These are phyloP conservation scores for Penicillium freii DNA, from an alignment of 2,329 filamentous ascomycete genomes.

Conservation along the genomic window DNA sequence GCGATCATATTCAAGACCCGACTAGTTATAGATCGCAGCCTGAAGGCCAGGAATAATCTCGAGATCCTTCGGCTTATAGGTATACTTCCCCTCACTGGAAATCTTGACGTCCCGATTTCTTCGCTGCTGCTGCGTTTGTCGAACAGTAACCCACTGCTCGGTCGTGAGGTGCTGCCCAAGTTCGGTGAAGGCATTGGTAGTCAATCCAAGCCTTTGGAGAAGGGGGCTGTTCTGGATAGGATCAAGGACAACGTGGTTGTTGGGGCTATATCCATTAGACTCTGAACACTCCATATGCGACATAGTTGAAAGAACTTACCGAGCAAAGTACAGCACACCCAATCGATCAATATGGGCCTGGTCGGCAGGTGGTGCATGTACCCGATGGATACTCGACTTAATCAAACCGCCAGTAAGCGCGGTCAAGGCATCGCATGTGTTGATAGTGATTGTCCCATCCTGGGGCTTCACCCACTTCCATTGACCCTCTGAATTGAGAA, in stretches of 20 bases:
- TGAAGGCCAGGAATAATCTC: constrained; percentile 45
- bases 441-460: constrained; percentile 53
- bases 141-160: constrained; percentile 42
- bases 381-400: constrained; percentile 52
- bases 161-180: constrained; percentile 43
- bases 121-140: constrained; percentile 46
- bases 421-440: constrained; percentile 51
- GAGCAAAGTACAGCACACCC: constrained; percentile 49
- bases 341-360: constrained; percentile 47
- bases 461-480: constrained; percentile 55
- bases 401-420: constrained; percentile 52
- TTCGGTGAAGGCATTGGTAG: constrained; percentile 41
- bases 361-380: constrained; percentile 49
- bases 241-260: constrained; percentile 44
- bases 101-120: constrained; percentile 36
- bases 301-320: constrained; percentile 22
- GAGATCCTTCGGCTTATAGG: constrained; percentile 36
- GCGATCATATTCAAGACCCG: neutral
- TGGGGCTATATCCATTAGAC: constrained; percentile 29
- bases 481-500: constrained; percentile 48
- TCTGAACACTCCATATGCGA: too few relatives aligned
- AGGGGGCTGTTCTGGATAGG: constrained; percentile 41
- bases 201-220: constrained; percentile 38
- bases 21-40: constrained; percentile 41
- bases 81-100: constrained; percentile 39